Evolutionary conservation across 192 early-diverging fungal species (phyloP).

Genomic region (Umbelopsis ramanniana): DNA sequence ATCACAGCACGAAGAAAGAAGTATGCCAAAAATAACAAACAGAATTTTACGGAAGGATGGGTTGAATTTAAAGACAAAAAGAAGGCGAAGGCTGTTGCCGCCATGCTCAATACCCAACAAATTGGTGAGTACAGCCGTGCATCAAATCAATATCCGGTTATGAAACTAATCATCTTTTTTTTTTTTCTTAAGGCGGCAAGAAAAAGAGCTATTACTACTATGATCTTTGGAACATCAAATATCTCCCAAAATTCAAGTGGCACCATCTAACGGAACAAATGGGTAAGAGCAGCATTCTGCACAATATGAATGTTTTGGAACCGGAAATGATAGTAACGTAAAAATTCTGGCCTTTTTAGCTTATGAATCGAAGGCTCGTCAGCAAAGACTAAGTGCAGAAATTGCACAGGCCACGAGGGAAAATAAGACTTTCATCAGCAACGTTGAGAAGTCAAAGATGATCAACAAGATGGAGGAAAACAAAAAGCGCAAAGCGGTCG

Average conservation of each 20-base stretch:
- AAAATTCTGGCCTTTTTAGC: constrained; percentile 42
- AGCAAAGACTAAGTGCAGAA: constrained; percentile 83
- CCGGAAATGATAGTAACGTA: neutral
- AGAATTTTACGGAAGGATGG: constrained; percentile 96
- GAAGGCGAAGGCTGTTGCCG: constrained; percentile 78
- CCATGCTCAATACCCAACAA: constrained; percentile 76
- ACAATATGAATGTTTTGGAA: no score
- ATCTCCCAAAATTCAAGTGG: constrained; percentile 97
- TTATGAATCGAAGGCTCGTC: constrained; percentile 73
- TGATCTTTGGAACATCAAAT: constrained; percentile 97
- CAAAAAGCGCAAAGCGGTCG: constrained; percentile 54
- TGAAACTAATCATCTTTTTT: neutral
- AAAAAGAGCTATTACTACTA: constrained; percentile 88
- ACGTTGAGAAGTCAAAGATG: constrained; percentile 90
- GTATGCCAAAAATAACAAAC: constrained; percentile 80
- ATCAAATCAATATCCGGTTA: neutral
- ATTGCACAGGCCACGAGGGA: constrained; percentile 85
- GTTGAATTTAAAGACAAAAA: constrained; percentile 95
- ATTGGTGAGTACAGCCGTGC: constrained; percentile 58
- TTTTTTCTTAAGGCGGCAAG: constrained; percentile 62
- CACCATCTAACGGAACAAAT: constrained; percentile 92
- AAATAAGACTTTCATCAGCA: constrained; percentile 84
- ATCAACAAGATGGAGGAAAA: constrained; percentile 76
- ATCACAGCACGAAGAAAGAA: constrained; percentile 81
- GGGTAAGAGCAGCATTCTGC: constrained; percentile 45